phyloP scores from a whole-genome alignment of 1,284 basidiomycete genomes.

The Lentinula novae-zelandiae region DNA sequence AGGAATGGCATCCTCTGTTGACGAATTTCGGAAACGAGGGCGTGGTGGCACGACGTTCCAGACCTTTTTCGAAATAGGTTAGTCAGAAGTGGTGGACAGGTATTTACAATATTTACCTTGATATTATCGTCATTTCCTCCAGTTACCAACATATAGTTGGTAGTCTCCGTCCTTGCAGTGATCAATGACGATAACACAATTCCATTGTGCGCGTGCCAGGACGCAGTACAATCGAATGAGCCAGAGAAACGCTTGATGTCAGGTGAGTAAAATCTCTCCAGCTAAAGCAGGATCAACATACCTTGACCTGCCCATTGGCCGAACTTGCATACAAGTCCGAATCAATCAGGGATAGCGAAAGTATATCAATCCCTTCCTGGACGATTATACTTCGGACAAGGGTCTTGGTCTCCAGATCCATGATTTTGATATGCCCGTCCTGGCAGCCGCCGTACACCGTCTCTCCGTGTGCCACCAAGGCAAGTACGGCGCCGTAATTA shows the following conservation, averaged over 20 bases:
- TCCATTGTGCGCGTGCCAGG: conserved; percentile 78
- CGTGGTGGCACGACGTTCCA: conserved; percentile 31
- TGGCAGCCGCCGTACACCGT: conserved; percentile 93
- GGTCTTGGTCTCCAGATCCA: conserved; percentile 88
- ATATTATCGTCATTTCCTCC: conserved; percentile 84
- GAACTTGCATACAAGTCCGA: conserved; percentile 82
- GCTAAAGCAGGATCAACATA: conserved; percentile 25
- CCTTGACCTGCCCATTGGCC: conserved; percentile 79
- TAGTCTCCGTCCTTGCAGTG: conserved; percentile 29
- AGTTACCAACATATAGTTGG: conserved; percentile 57
- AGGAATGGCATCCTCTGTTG: conserved; percentile 13
- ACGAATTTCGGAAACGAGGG: conserved; percentile 10
- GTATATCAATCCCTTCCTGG: conserved; percentile 77
- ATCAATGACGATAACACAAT: conserved; percentile 79
- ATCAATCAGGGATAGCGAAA: conserved; percentile 73
- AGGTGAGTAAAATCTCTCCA: not conserved
- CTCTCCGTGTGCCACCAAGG: conserved; percentile 71
- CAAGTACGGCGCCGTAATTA: conserved; percentile 71
- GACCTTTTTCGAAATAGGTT: conserved; percentile 5
- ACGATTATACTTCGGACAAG: conserved; percentile 84
- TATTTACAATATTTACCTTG: conserved; percentile 46
- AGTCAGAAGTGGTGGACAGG: conserved; percentile 34
- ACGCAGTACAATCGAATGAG: conserved; percentile 78
- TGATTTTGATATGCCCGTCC: conserved; percentile 88
- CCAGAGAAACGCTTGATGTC: conserved; percentile 66